phyloP scores from a whole-genome alignment of 768 basidiomycete genomes.

The Lactarius sp. region DNA sequence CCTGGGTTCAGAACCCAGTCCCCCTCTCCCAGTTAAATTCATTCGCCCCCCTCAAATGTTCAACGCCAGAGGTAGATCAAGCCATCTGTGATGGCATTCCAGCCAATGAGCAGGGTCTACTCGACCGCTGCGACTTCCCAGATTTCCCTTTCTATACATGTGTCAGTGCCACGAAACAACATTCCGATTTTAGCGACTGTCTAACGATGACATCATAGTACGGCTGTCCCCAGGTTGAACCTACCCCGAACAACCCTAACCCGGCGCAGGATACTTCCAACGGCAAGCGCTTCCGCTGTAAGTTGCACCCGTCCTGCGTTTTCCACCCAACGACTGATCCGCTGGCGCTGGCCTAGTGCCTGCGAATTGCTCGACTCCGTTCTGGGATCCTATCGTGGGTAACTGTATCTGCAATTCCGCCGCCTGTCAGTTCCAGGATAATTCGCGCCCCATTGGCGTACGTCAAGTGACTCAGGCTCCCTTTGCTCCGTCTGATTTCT shows the following conservation, averaged over 20 bases:
- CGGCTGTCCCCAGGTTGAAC: conserved; percentile 57
- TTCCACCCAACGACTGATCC: not conserved
- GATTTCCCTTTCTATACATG: conserved; percentile 81
- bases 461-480: conserved; percentile 27
- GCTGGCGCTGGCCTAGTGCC: conserved; percentile 43
- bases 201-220: conserved; percentile 42
- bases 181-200: not conserved
- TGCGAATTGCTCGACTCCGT: conserved; percentile 67
- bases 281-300: conserved; percentile 54
- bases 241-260: conserved; percentile 57
- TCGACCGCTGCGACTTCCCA: conserved; percentile 56
- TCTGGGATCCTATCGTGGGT: conserved; percentile 73
- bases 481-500: conserved; percentile 4
- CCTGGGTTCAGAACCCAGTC: conserved; percentile 68
- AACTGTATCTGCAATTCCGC: conserved; percentile 55
- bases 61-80: conserved; percentile 49
- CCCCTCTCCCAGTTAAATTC: conserved; percentile 54
- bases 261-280: conserved; percentile 51
- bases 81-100: conserved; percentile 79
- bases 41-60: conserved; percentile 55
- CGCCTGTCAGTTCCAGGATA: conserved; percentile 59
- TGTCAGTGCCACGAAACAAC: conserved; percentile 38
- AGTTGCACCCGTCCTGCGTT: conserved; percentile 28
- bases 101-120: conserved; percentile 55
- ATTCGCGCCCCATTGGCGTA: conserved; percentile 61